phyloP scores from a whole-genome alignment of 176 grass and related monocot species.

The Saccharum officinarum region DNA sequence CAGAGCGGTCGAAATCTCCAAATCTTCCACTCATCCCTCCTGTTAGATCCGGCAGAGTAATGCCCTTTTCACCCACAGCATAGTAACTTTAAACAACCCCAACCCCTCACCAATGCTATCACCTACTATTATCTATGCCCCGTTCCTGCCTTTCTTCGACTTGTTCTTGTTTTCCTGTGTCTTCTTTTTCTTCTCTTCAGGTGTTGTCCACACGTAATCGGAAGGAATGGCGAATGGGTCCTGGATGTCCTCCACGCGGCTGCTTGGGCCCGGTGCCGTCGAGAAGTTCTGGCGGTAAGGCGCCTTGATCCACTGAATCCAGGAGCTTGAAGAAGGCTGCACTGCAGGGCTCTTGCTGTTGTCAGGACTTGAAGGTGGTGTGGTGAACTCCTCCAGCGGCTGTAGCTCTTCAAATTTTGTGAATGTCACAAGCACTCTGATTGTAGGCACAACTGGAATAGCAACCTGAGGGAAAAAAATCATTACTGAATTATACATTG shows the following conservation, averaged over 20 bases:
- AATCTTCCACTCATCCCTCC: conserved; percentile 48
- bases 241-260: conserved; percentile 81
- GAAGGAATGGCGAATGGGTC: conserved; percentile 80
- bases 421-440: conserved; percentile 94
- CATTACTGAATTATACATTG: conserved; percentile 14
- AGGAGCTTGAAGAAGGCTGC: conserved; percentile 57
- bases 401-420: conserved; percentile 95
- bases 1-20: conserved; percentile 27
- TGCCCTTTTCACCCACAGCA: not conserved
- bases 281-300: conserved; percentile 73
- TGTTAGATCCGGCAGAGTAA: conserved; percentile 43
- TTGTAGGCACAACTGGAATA: conserved; percentile 94
- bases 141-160: conserved; percentile 61
- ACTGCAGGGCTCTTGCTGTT: conserved; percentile 59
- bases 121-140: conserved; percentile 32
- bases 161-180: conserved; percentile 77
- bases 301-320: conserved; percentile 94
- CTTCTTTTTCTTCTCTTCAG: conserved; percentile 90
- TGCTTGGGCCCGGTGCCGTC: conserved; percentile 50
- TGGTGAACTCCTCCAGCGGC: conserved; percentile 79
- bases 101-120: conserved; percentile 28
- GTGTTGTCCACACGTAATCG: conserved; percentile 82
- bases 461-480: conserved; percentile 59
- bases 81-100: conserved; percentile 10
- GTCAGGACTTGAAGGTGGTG: conserved; percentile 73